A percentile compares a stretch with the other conserved stretches of the same genome.
phyloP scores from a whole-genome alignment of 75 land plant species.

The Isoetes taiwanensis region DNA sequence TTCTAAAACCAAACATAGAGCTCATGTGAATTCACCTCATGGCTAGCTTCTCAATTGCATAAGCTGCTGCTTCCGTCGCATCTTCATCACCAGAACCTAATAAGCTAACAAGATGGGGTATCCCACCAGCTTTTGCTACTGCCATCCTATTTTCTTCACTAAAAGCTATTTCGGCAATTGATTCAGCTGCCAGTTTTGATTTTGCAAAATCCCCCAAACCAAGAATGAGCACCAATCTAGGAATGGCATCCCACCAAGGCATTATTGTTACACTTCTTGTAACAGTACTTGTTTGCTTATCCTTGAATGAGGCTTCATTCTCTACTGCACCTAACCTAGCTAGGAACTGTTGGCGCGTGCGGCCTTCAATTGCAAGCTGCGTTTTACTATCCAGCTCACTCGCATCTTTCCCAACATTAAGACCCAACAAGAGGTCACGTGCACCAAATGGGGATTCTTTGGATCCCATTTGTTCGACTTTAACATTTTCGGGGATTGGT shows the following conservation, averaged over 20 bases:
- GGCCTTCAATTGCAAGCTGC: constrained; percentile 49
- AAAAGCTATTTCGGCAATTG: constrained; percentile 55
- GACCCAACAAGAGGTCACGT: constrained; percentile 54
- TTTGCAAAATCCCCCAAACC: constrained; percentile 50
- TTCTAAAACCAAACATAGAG: neutral
- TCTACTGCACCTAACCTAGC: constrained; percentile 67
- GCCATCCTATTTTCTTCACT: constrained; percentile 61
- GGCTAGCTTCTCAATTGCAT: constrained; percentile 61
- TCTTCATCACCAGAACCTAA: constrained; percentile 35
- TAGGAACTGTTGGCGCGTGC: constrained; percentile 67
- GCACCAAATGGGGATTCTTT: constrained; percentile 63
- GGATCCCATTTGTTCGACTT: constrained; percentile 22
- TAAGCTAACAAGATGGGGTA: constrained; percentile 42
- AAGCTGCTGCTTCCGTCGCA: constrained; percentile 36
- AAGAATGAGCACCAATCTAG: constrained; percentile 75
- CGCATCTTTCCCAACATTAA: constrained; percentile 28
- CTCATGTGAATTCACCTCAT: constrained; percentile 41
- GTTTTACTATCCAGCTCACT: constrained; percentile 38
- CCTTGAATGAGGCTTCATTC: constrained; percentile 20
- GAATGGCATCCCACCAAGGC: constrained; percentile 79
- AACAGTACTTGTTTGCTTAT: constrained; percentile 6
- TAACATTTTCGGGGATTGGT: constrained; percentile 55
- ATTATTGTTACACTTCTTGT: constrained; percentile 29
- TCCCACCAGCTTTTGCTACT: constrained; percentile 70
- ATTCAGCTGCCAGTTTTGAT: constrained; percentile 43